Conservation (phyloP, 2,329 filamentous ascomycete species). For the Cadophora gregata region DNA sequence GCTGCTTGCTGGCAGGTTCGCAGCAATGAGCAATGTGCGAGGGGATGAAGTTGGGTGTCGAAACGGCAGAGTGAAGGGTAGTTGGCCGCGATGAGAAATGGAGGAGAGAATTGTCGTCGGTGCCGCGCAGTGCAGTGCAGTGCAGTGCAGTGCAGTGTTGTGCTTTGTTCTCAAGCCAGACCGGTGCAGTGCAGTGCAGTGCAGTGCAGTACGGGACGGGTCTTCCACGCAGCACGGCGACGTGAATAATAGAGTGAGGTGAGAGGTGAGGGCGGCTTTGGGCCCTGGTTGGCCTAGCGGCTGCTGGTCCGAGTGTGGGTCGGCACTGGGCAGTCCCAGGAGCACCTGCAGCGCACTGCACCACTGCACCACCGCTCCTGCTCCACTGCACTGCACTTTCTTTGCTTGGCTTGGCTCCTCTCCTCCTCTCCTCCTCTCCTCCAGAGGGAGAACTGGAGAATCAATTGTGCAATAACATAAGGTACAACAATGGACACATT, state of each 20-base stretch:
- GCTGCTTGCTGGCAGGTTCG: constrained; percentile 18
- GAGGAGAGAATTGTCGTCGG: background rate
- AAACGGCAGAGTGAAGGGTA: background rate
- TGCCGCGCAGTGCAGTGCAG: background rate
- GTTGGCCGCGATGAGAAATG: background rate
- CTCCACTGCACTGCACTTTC: background rate
- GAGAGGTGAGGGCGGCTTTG: background rate
- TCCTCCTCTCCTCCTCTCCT: too few species aligned
- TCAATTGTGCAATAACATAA: background rate
- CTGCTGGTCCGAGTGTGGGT: constrained; percentile 16
- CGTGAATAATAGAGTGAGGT: constrained; percentile 22
- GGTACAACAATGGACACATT: background rate
- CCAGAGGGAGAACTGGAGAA: background rate
- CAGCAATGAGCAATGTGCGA: constrained; percentile 19
- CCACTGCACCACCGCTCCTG: too few species aligned
- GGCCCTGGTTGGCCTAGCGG: constrained; percentile 17
- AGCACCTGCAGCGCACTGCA: too few species aligned
- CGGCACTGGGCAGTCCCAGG: constrained; percentile 7
- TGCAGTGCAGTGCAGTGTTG: constrained; percentile 15
- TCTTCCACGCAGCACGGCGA: constrained; percentile 21
- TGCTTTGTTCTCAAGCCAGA: constrained; percentile 23
- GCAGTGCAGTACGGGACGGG: background rate
- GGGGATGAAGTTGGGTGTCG: constrained; percentile 15
- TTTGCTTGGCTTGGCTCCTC: background rate
- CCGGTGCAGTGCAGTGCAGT: background rate